Base-by-base conservation (phyloP, 345 rosid genomes). In the Conringia planisiliqua region DNA sequence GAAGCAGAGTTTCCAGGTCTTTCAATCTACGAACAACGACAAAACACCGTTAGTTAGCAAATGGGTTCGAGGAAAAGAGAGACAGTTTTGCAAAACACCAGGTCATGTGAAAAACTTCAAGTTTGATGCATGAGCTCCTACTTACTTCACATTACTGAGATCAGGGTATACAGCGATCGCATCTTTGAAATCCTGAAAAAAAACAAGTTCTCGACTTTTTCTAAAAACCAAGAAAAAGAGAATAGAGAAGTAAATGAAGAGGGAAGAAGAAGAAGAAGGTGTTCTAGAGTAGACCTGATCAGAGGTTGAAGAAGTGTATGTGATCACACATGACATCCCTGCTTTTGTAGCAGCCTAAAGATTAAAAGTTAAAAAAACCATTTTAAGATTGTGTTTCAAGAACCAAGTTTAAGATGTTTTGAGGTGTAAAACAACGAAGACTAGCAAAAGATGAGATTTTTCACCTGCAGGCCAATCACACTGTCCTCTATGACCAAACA, bases 401-500 rank as follows among this genome's bases (percentile, higher is more conserved):
- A 74, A 64, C 35, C 60, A 2, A 51, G 33, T 16, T 36, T 48
- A 52, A 22, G 35, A 40, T 50, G 62, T 52, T 43, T 42, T 7
- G 6, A 48, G 52, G n/a, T 40, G 17, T 24, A 65, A 18, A 48
- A 20, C 1, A 9, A 48, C 0, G 8, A 66, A 42, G 55, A 43
- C 17, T 3, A 13, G 64, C 27, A 66, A 62, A 13, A 36, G 35
- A 47, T 22, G 5, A 24, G 56, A 60, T 5, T 22, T 59, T 7
- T 72, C 5, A 44, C 97, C 88, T 87, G 96, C 24, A 94, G 79
- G 30, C 97, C 97, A 47, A 94, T 94, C 72, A 91, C 95, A 77
- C 98, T 94, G 76, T 94, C 98, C 81, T 94, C 98, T 66, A 94
- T 86, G 63, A 94, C 97, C 69, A 94, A 80, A 85, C 96, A 94